A percentile compares a stretch with the other conserved stretches of the same genome.
These are phyloP conservation scores for Alternaria incomplexa DNA, from an alignment of 2,329 filamentous ascomycete species.

Conservation along the genomic window DNA sequence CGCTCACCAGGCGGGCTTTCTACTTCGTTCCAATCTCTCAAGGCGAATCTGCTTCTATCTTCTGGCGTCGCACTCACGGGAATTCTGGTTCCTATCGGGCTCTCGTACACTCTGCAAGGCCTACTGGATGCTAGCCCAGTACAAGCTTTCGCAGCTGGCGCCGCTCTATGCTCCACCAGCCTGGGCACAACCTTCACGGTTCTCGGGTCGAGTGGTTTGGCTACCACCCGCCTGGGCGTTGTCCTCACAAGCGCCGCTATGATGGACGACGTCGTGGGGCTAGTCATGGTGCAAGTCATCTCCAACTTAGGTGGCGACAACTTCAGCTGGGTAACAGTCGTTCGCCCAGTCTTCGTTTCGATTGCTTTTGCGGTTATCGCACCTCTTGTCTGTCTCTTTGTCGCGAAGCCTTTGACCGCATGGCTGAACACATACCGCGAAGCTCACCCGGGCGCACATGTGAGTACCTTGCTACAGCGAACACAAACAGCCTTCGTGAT, in stretches of 20 bases:
- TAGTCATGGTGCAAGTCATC: slow-evolving; percentile 80
- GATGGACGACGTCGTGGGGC: slow-evolving; percentile 79
- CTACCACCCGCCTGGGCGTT: slow-evolving; percentile 62
- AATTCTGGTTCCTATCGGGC: slow-evolving; percentile 66
- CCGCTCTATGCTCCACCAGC: slow-evolving; percentile 75
- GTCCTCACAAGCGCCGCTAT: slow-evolving; percentile 77
- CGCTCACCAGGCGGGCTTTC: slow-evolving; percentile 61
- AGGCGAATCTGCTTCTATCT: slow-evolving; percentile 67
- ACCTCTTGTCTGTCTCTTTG: slow-evolving; percentile 56
- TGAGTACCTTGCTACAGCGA: slow-evolving; percentile 34
- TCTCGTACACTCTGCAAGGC: slow-evolving; percentile 66
- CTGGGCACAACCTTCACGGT: slow-evolving; percentile 74
- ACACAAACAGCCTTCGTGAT: slow-evolving; percentile 51
- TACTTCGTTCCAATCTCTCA: slow-evolving; percentile 61
- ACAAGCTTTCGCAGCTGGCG: slow-evolving; percentile 75
- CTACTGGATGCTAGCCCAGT: slow-evolving; percentile 60
- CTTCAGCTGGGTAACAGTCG: slow-evolving; percentile 52
- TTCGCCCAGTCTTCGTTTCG: slow-evolving; percentile 60
- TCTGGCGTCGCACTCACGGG: slow-evolving; percentile 69
- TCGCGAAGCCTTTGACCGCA: slow-evolving; percentile 53
- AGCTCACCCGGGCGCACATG: slow-evolving; percentile 14
- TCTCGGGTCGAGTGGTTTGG: slow-evolving; percentile 65
- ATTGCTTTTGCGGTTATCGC: slow-evolving; percentile 59
- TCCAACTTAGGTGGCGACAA: slow-evolving; percentile 63
- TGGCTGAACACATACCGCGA: slow-evolving; percentile 43